These are phyloP conservation scores for Paraconiothyrium sp. DNA, from an alignment of 2,329 filamentous ascomycete genomes.

Conservation along the genomic window DNA sequence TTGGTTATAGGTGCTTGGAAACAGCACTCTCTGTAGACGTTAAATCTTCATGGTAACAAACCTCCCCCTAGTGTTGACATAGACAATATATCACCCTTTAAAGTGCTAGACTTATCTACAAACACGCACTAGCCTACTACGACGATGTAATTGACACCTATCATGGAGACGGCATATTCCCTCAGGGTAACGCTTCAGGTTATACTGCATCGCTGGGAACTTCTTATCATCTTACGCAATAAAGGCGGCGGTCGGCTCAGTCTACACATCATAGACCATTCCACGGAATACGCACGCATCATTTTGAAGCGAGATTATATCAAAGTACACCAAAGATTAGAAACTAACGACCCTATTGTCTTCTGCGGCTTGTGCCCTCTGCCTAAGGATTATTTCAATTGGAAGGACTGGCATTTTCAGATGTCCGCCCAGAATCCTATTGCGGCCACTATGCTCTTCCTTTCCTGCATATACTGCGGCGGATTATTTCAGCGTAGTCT, in stretches of 20 bases:
- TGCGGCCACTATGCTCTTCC: conserved; percentile 52
- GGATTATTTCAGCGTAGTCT: conserved; percentile 55
- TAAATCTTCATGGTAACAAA: too few relatives aligned
- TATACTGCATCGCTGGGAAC: too few relatives aligned
- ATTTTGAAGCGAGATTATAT: conserved; percentile 49
- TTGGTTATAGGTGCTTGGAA: too few relatives aligned
- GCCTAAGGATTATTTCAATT: conserved; percentile 49
- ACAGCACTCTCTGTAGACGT: too few relatives aligned
- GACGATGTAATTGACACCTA: conserved; percentile 58
- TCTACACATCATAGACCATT: conserved; percentile 34
- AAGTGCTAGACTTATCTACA: conserved; percentile 53
- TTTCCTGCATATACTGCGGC: conserved; percentile 49
- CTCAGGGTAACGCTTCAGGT: conserved; percentile 26
- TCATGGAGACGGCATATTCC: conserved; percentile 55
- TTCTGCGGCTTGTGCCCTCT: conserved; percentile 43
- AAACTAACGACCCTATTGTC: conserved; percentile 54
- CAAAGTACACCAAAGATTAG: conserved; percentile 53
- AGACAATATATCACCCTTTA: too few relatives aligned
- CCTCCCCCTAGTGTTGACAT: too few relatives aligned
- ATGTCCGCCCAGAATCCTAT: conserved; percentile 41
- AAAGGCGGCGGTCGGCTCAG: too few relatives aligned
- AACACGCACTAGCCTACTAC: conserved; percentile 50
- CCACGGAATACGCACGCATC: conserved; percentile 52
- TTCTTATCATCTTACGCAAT: too few relatives aligned
- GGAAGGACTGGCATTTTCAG: conserved; percentile 42